Conservation (phyloP, 345 rosid genomes). For the Microcos paniculata region DNA sequence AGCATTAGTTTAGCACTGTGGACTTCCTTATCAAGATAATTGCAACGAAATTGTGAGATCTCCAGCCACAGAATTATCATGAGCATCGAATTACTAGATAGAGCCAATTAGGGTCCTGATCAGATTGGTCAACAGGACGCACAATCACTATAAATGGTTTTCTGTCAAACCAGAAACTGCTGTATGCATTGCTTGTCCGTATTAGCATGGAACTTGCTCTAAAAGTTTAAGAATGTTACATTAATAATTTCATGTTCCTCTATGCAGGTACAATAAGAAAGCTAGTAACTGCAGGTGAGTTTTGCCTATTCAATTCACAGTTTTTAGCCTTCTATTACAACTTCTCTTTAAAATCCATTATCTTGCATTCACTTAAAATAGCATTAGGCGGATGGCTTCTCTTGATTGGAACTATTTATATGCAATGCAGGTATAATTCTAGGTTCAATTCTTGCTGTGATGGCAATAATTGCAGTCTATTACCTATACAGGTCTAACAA, state of each 20-base stretch:
- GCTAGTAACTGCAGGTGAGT: background rate
- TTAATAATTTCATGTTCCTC: too few species aligned
- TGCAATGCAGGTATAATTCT: conserved; percentile 6
- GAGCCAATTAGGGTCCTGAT: background rate
- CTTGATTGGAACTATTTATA: background rate
- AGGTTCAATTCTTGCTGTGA: background rate
- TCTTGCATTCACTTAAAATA: background rate
- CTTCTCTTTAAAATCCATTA: background rate
- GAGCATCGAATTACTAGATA: background rate
- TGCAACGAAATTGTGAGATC: background rate
- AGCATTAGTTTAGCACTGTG: background rate
- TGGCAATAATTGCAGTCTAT: background rate
- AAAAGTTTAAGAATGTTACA: too few species aligned
- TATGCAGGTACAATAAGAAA: background rate
- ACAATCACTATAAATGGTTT: background rate
- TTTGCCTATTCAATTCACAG: background rate
- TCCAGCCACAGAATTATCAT: background rate
- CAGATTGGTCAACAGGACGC: background rate
- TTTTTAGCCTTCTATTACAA: background rate
- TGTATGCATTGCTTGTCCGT: background rate
- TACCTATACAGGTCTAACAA: background rate
- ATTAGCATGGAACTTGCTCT: background rate
- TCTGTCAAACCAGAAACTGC: background rate
- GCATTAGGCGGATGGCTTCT: background rate
- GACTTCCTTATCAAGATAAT: too few species aligned